phyloP scores from a whole-genome alignment of 805 yeast genomes.

The Yarrowia divulgata region DNA sequence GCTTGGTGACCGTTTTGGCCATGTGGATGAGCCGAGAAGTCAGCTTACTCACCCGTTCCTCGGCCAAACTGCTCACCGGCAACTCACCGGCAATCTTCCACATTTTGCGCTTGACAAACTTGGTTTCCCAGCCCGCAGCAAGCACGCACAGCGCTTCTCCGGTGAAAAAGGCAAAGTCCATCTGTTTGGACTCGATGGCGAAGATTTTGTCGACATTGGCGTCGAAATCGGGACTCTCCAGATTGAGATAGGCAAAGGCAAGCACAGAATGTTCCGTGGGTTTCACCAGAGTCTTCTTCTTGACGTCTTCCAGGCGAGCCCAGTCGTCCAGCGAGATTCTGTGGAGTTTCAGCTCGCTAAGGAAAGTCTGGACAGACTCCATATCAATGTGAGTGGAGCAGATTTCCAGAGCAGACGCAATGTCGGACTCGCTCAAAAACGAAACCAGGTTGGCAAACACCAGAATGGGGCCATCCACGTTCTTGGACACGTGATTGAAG shows the following conservation, averaged over 20 bases:
- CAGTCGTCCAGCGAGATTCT: conserved; percentile 14
- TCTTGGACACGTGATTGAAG: conserved; percentile 8
- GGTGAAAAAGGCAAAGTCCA: conserved; percentile 75
- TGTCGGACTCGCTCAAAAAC: not conserved
- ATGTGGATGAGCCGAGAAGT: conserved; percentile 60
- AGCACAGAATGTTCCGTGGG: conserved; percentile 46
- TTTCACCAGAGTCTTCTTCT: conserved; percentile 23
- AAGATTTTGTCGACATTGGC: conserved; percentile 56
- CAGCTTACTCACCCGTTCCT: conserved; percentile 47
- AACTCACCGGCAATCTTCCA: conserved; percentile 52
- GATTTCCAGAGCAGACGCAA: conserved; percentile 6
- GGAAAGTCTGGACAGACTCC: conserved; percentile 14
- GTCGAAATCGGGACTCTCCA: conserved; percentile 18
- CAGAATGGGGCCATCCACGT: conserved; percentile 18
- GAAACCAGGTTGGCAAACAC: conserved; percentile 19
- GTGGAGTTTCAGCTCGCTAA: conserved; percentile 20
- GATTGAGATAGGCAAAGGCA: conserved; percentile 52
- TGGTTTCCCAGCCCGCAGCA: conserved; percentile 79
- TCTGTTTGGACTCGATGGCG: conserved; percentile 68
- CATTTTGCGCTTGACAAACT: conserved; percentile 57
- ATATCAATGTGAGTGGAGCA: conserved; percentile 13
- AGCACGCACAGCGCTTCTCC: conserved; percentile 84
- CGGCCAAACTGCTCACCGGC: not conserved
- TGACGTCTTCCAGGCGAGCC: conserved; percentile 7
- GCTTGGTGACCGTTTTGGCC: conserved; percentile 67